Evolutionary conservation across 805 yeast species (phyloP).

Genomic region (Candida xiaguanensis): DNA sequence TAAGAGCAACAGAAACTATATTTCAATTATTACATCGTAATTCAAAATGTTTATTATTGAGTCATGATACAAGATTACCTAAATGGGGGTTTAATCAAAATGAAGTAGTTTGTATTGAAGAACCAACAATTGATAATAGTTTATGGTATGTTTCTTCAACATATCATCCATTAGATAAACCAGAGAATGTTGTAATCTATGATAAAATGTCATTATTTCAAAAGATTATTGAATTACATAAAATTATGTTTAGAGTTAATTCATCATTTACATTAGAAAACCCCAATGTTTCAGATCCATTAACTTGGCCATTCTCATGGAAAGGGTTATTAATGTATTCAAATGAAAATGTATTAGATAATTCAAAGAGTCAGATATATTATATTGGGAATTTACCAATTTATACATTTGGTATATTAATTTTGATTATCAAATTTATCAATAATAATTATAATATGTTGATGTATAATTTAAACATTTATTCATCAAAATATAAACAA

Average conservation of each 20-base stretch:
- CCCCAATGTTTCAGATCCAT: slow-evolving; percentile 51
- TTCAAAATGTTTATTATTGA: slow-evolving; percentile 64
- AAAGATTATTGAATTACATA: slow-evolving; percentile 55
- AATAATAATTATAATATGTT: slow-evolving; percentile 5
- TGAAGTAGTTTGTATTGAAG: slow-evolving; percentile 83
- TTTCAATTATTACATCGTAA: slow-evolving; percentile 67
- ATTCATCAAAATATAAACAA: slow-evolving; percentile 30
- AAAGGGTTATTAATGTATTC: slow-evolving; percentile 61
- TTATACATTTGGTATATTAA: slow-evolving; percentile 45
- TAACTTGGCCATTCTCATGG: slow-evolving; percentile 57
- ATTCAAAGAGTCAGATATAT: slow-evolving; percentile 39
- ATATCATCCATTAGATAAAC: slow-evolving; percentile 43
- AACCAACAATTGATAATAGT: slow-evolving; percentile 64
- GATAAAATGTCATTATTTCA: slow-evolving; percentile 37
- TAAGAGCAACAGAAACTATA: slow-evolving; percentile 58
- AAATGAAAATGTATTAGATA: slow-evolving; percentile 27
- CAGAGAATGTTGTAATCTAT: slow-evolving; percentile 17
- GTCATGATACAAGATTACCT: slow-evolving; percentile 76
- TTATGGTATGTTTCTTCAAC: slow-evolving; percentile 74
- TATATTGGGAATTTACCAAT: slow-evolving; percentile 61
- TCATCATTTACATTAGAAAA: slow-evolving; percentile 46
- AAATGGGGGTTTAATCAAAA: slow-evolving; percentile 80
- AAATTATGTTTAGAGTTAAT: slow-evolving; percentile 50
- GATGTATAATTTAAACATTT: slow-evolving; percentile 12
- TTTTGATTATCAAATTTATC: slow-evolving; percentile 24